These are phyloP conservation scores for Fusarium xylarioides DNA, from an alignment of 2,329 filamentous ascomycete genomes.

Conservation along the genomic window DNA sequence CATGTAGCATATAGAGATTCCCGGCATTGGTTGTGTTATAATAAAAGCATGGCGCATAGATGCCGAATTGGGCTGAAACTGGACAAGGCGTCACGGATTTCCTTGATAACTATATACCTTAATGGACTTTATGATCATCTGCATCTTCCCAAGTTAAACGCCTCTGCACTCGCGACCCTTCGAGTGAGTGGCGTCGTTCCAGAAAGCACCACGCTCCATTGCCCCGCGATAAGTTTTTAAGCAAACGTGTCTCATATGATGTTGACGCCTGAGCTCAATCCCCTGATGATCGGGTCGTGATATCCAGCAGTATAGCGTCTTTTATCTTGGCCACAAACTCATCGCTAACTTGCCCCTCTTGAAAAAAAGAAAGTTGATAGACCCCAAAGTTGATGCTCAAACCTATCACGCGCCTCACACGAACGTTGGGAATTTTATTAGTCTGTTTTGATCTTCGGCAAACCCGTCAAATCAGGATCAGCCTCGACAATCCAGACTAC, in stretches of 20 bases:
- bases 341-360: not conserved
- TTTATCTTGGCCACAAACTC: conserved; percentile 3
- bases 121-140: conserved; percentile 11
- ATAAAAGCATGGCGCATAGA: conserved; percentile 22
- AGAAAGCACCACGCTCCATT: too few relatives aligned
- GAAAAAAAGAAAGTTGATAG: not conserved
- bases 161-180: too few relatives aligned
- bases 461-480: not conserved
- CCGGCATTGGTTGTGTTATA: conserved; percentile 10
- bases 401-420: too few relatives aligned
- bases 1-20: conserved; percentile 31
- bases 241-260: too few relatives aligned
- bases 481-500: not conserved
- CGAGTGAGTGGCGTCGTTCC: too few relatives aligned
- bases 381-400: too few relatives aligned
- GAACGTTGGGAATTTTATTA: too few relatives aligned
- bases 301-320: conserved; percentile 2
- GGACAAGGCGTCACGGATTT: conserved; percentile 14
- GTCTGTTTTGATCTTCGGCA: not conserved
- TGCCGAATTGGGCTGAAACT: not conserved
- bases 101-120: conserved; percentile 8
- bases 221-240: too few relatives aligned
- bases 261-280: not conserved
- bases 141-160: too few relatives aligned
- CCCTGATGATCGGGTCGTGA: not conserved